Conservation (phyloP, 805 yeast species). For the Yamadazyma nakazawae region DNA sequence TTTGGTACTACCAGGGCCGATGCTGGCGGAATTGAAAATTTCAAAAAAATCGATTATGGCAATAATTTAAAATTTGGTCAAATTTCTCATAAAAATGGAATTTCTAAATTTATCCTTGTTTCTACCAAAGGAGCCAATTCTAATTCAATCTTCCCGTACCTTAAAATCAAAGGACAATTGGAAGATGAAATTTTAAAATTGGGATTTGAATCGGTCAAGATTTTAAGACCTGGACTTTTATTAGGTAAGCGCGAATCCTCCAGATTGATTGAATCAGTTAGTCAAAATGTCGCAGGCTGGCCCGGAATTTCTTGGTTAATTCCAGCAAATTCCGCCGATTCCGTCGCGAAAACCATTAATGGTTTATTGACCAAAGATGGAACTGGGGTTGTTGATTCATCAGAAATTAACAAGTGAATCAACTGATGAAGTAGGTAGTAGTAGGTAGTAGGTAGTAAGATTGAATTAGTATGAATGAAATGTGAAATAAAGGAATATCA, state of each 20-base stretch:
- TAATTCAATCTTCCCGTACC: conserved; percentile 56
- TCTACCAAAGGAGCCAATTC: conserved; percentile 62
- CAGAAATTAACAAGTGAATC: too few relatives aligned
- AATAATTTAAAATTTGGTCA: conserved; percentile 65
- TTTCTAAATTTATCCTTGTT: conserved; percentile 63
- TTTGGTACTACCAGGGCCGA: conserved; percentile 72
- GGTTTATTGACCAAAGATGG: too few relatives aligned
- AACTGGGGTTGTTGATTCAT: too few relatives aligned
- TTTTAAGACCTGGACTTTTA: conserved; percentile 74
- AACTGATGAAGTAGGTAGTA: too few relatives aligned
- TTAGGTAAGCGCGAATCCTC: conserved; percentile 55
- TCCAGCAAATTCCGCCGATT: not conserved
- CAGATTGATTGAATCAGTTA: not conserved
- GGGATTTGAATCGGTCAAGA: conserved; percentile 67
- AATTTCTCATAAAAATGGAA: conserved; percentile 69
- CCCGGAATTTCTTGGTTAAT: not conserved
- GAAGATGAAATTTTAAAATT: conserved; percentile 65
- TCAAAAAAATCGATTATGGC: conserved; percentile 71
- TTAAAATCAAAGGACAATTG: conserved; percentile 68
- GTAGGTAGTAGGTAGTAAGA: too few relatives aligned
- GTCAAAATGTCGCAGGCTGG: too few relatives aligned
- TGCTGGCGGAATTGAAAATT: conserved; percentile 73
- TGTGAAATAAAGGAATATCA: too few relatives aligned
- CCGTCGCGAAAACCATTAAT: not conserved
- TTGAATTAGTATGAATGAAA: too few relatives aligned